Evolutionary conservation across 1,284 basidiomycete species (phyloP), one percentile per base, ranked within the genome.

Genomic region (Cutaneotrichosporon mucoides): DNA sequence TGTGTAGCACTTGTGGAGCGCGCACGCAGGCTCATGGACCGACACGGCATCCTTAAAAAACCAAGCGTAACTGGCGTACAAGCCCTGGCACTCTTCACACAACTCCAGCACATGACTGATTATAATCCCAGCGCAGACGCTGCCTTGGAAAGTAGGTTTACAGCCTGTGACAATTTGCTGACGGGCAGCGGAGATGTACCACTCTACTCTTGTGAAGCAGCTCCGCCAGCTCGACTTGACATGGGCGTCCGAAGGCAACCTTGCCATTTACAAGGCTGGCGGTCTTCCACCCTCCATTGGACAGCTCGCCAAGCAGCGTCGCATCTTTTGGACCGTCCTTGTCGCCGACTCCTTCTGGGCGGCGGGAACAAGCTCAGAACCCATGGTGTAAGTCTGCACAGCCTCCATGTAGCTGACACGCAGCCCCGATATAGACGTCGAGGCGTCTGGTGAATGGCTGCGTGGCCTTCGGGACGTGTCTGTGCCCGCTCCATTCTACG

Each of bases 31-130:
- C 56, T 75, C n/a, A 69, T 73, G 41, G 71, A 73, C 49, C 38
- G 53, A 3, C 63, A 71, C 50, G 66, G 63, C 3, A 50, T 73
- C 10, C 50, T 70, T 35, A 57, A 66, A 3, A 60, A 55, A 42
- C 73, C 73, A 6, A 63, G 62, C 11, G 49, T 71, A 9, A 70
- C 69, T 0, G 73, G 73, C 10, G 48, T 70, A 11, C 72, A 73
- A 55, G 69, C 73, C 3, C 47, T 73, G 36, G 49, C 61, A 1
- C 50, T 73, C 45, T 73, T 65, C 49, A 62, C 57, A 9, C 71
- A 71, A 56, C 56, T 73, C 12, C 52, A 63, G 42, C 65, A 68
- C 42, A 67, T 71, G 65, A 63, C 62, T 2, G 68, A 72, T 52
- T 35, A 63, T 10, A 57, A 56, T 10, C 47, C 55, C 15, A 40